phyloP scores from a whole-genome alignment of 2,329 filamentous ascomycete species.

The Monilinia fructicola region DNA sequence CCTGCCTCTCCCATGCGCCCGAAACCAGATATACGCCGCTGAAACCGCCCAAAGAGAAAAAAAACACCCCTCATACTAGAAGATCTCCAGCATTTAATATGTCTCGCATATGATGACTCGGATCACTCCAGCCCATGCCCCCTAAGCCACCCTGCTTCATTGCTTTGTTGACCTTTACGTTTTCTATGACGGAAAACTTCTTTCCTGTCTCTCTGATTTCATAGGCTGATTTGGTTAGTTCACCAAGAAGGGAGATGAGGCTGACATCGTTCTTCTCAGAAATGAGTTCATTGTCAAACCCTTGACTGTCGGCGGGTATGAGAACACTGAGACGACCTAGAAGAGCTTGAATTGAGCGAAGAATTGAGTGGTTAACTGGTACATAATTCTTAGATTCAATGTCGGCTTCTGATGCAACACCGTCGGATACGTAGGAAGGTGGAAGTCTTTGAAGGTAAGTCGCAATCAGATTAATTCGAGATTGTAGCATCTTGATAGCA shows the following conservation, averaged over 20 bases:
- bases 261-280: constrained; percentile 83
- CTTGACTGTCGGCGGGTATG: constrained; percentile 63
- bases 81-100: constrained; percentile 27
- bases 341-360: constrained; percentile 85
- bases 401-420: constrained; percentile 40
- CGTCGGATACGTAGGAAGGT: constrained; percentile 58
- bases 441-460: constrained; percentile 76
- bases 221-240: constrained; percentile 70
- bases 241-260: constrained; percentile 72
- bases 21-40: constrained; percentile 9
- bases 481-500: constrained; percentile 88
- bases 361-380: constrained; percentile 62
- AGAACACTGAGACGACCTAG: constrained; percentile 81
- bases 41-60: neutral
- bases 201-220: constrained; percentile 71
- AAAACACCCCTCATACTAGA: constrained; percentile 4
- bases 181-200: constrained; percentile 63
- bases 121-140: constrained; percentile 19
- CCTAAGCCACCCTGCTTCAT: constrained; percentile 8
- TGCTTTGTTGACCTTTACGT: constrained; percentile 15
- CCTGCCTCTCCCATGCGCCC: constrained; percentile 15
- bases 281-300: constrained; percentile 68
- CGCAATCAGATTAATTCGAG: constrained; percentile 68
- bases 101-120: constrained; percentile 20
- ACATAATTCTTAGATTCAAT: constrained; percentile 33